Percentiles rank a stretch among this genome's conserved stretches.
Evolutionary conservation across 768 basidiomycete species (phyloP).

Genomic region (Termitomyces bulborhizus): DNA sequence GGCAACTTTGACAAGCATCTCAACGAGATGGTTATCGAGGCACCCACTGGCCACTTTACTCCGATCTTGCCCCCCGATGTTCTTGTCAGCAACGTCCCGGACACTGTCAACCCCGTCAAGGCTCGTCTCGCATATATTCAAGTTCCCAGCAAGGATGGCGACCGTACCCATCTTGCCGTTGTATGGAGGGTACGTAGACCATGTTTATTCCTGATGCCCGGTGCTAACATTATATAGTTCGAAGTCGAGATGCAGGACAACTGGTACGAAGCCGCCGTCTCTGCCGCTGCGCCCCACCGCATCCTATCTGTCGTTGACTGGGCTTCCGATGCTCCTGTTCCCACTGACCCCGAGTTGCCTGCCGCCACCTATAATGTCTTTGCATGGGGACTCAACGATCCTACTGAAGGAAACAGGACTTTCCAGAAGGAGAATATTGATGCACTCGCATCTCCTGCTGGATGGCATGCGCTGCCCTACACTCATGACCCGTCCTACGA

Average conservation of each 20-base stretch:
- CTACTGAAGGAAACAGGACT: slow-evolving; percentile 56
- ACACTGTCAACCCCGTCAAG: slow-evolving; percentile 76
- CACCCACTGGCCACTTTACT: slow-evolving; percentile 39
- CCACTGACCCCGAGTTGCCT: slow-evolving; percentile 25
- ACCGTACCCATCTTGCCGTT: slow-evolving; percentile 54
- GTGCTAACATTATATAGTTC: slow-evolving; percentile 36
- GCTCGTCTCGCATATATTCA: slow-evolving; percentile 76
- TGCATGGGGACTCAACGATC: slow-evolving; percentile 83
- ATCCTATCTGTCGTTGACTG: slow-evolving; percentile 91
- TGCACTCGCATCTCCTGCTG: slow-evolving; percentile 71
- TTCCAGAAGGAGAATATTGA: slow-evolving; percentile 68
- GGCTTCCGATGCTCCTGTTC: slow-evolving; percentile 67
- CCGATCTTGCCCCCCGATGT: slow-evolving; percentile 32
- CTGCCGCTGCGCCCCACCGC: slow-evolving; percentile 64
- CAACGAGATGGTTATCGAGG: slow-evolving; percentile 37
- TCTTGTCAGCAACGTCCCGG: slow-evolving; percentile 59
- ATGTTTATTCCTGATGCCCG: not conserved
- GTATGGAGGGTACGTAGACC: slow-evolving; percentile 68
- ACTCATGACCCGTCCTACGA: slow-evolving; percentile 54
- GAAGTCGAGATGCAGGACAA: slow-evolving; percentile 94
- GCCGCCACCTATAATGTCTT: slow-evolving; percentile 67
- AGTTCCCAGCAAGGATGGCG: slow-evolving; percentile 60
- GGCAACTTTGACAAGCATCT: slow-evolving; percentile 44
- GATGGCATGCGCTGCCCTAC: slow-evolving; percentile 87
- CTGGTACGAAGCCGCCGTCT: slow-evolving; percentile 92